phyloP scores from a whole-genome alignment of 371 early-diverging fungal genomes.

The Mortierella sp. region DNA sequence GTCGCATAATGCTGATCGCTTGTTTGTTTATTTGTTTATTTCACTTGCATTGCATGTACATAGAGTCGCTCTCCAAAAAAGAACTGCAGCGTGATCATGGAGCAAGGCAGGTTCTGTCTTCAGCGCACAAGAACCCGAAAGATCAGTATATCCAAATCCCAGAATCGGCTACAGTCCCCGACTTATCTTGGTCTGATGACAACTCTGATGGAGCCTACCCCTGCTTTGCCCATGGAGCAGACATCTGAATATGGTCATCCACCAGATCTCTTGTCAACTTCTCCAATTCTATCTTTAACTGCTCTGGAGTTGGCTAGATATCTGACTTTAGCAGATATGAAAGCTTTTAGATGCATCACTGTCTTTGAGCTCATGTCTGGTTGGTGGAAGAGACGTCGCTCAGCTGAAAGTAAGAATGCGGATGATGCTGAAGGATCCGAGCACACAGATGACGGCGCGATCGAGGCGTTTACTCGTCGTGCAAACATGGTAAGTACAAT shows the following conservation, averaged over 20 bases:
- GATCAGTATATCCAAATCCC: conserved; percentile 29
- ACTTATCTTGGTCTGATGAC: neutral
- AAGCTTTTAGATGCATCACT: conserved; percentile 59
- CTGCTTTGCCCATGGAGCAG: conserved; percentile 4
- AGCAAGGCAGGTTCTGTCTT: conserved; percentile 50
- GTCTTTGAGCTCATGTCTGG: conserved; percentile 61
- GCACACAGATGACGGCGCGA: conserved; percentile 43
- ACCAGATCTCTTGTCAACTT: conserved; percentile 25
- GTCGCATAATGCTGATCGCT: neutral
- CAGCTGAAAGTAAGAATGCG: conserved; percentile 22
- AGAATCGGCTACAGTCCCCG: conserved; percentile 10
- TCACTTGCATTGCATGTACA: neutral
- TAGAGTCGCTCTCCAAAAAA: conserved; percentile 47
- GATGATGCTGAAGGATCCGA: conserved; percentile 17
- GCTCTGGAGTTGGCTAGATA: conserved; percentile 62
- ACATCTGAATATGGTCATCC: conserved; percentile 32
- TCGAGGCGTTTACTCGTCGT: conserved; percentile 63
- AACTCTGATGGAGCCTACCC: neutral
- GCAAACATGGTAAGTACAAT: conserved; percentile 54
- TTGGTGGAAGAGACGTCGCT: conserved; percentile 50
- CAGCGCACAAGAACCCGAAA: conserved; percentile 51
- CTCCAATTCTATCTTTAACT: conserved; percentile 56
- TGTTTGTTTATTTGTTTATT: neutral
- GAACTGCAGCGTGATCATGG: conserved; percentile 56
- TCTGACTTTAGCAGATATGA: conserved; percentile 62